Conservation (phyloP, 257 asterid species). For the Cordia subcordata region DNA sequence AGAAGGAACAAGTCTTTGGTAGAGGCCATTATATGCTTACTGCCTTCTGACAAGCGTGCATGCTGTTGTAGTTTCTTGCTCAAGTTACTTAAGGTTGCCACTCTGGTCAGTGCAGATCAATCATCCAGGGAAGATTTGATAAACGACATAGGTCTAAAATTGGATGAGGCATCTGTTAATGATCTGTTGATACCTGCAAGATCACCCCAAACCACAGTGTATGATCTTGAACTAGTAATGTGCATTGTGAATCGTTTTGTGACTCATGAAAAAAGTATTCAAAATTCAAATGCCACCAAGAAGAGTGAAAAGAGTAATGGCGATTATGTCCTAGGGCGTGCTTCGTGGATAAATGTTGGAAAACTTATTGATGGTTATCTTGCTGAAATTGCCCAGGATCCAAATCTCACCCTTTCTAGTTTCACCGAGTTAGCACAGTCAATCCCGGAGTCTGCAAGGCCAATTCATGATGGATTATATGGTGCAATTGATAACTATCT, state of each 20-base stretch:
- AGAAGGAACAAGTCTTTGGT: constrained; percentile 61
- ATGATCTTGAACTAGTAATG: constrained; percentile 71
- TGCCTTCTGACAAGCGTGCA: constrained; percentile 60
- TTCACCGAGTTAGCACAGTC: constrained; percentile 57
- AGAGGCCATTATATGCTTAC: constrained; percentile 77
- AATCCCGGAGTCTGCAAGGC: constrained; percentile 72
- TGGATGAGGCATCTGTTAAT: constrained; percentile 70
- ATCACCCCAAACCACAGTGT: constrained; percentile 53
- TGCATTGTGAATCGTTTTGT: constrained; percentile 47
- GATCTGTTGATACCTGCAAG: constrained; percentile 79
- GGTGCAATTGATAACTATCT: constrained; percentile 67
- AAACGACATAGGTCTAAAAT: constrained; percentile 39
- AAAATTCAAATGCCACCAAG: constrained; percentile 27
- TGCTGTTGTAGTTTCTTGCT: constrained; percentile 70
- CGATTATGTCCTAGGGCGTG: constrained; percentile 60
- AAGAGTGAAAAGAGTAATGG: constrained; percentile 24
- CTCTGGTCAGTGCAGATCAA: constrained; percentile 63
- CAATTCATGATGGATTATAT: constrained; percentile 72
- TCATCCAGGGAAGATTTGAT: constrained; percentile 55
- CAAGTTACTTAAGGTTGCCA: constrained; percentile 70
- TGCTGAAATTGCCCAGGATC: constrained; percentile 58
- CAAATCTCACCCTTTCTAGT: constrained; percentile 36
- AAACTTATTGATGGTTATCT: constrained; percentile 65
- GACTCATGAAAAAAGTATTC: constrained; percentile 32
- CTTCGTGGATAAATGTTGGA: constrained; percentile 66